phyloP scores from a whole-genome alignment of 805 yeast genomes.

The Kodamaea lidongshanica region DNA sequence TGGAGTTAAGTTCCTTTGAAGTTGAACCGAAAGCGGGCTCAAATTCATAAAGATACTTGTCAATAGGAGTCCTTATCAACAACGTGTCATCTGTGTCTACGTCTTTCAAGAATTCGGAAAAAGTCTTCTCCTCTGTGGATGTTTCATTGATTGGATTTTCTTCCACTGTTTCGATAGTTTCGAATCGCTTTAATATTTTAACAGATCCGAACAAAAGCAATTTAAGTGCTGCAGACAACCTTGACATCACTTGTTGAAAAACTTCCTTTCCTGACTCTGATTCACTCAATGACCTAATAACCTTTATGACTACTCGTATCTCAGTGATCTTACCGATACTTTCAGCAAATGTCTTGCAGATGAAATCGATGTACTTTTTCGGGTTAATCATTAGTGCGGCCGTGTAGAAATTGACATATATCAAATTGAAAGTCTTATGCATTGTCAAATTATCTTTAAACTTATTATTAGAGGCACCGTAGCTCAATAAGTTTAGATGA shows the following conservation, averaged over 20 bases:
- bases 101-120: no score
- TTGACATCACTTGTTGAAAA: conserved; percentile 20
- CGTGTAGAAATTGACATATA: conserved; percentile 24
- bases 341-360: conserved; percentile 20
- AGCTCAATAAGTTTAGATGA: conserved; percentile 17
- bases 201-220: conserved; percentile 21
- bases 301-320: conserved; percentile 21
- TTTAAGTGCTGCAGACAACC: conserved; percentile 20
- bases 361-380: conserved; percentile 20
- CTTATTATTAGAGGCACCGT: conserved; percentile 6
- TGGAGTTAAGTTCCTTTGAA: background rate
- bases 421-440: conserved; percentile 15
- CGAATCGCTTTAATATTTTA: conserved; percentile 19
- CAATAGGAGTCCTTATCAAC: conserved; percentile 3
- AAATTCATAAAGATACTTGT: conserved; percentile 3
- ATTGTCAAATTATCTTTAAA: conserved; percentile 12
- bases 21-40: background rate
- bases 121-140: no score
- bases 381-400: conserved; percentile 34
- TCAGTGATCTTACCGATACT: conserved; percentile 20
- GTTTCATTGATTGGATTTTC: conserved; percentile 12
- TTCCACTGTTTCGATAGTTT: conserved; percentile 15
- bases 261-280: conserved; percentile 14
- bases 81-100: no score
- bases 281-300: conserved; percentile 27